A percentile compares a stretch with the other conserved stretches of the same genome.
Conservation (phyloP, 2,329 filamentous ascomycete genomes). For the Colletotrichum higginsianum region DNA sequence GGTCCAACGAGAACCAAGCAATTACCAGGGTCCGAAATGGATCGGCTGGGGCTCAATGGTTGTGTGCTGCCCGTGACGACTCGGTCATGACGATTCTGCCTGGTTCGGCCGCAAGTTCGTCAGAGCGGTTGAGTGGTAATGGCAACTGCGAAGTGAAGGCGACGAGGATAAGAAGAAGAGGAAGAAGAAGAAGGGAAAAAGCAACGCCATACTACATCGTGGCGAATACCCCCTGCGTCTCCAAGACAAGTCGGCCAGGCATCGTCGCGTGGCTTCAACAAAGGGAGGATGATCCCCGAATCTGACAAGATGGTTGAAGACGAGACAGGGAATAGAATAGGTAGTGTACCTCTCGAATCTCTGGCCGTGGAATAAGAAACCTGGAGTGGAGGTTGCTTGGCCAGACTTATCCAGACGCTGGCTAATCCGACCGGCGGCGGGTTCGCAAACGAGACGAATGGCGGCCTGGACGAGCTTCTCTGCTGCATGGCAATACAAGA, state of each 20-base stretch:
- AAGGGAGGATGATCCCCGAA: conserved; percentile 36
- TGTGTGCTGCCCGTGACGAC: conserved; percentile 7
- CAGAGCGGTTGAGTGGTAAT: conserved; percentile 33
- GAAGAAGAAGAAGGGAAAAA: conserved; percentile 8
- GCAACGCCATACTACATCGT: conserved; percentile 23
- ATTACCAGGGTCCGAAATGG: conserved; percentile 29
- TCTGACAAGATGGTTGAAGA: conserved; percentile 31
- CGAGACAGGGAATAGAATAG: conserved; percentile 10
- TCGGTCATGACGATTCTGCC: background rate
- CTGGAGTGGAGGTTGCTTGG: conserved; percentile 15
- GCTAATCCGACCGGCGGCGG: conserved; percentile 23
- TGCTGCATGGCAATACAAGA: conserved; percentile 14
- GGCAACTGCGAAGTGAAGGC: background rate
- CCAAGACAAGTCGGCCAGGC: conserved; percentile 29
- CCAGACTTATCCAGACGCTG: conserved; percentile 10
- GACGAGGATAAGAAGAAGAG: no score
- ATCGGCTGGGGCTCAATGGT: conserved; percentile 15
- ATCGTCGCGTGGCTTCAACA: conserved; percentile 38
- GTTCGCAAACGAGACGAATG: conserved; percentile 35
- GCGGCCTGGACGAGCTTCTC: background rate
- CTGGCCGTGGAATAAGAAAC: conserved; percentile 33
- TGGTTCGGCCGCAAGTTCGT: conserved; percentile 17
- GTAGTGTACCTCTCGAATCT: background rate
- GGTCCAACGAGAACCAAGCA: conserved; percentile 26
- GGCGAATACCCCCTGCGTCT: conserved; percentile 38